Evolutionary conservation across 1,139 yeast genomes (phyloP).

Genomic region (Blastobotrys buckinghamii): DNA sequence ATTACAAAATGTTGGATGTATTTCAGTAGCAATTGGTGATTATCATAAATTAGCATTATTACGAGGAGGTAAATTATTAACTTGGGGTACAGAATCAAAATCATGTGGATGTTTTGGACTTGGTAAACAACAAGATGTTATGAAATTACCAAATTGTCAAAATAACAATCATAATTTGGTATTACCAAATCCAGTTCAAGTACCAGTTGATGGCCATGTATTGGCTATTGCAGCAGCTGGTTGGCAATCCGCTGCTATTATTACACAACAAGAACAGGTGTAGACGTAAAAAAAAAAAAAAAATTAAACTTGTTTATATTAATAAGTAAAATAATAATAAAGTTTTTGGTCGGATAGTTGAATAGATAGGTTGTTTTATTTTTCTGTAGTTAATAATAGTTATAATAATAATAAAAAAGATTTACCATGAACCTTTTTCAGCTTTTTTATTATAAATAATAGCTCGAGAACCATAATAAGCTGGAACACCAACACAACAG

Average conservation of each 20-base stretch:
- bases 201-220: slow-evolving; percentile 40
- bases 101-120: slow-evolving; percentile 68
- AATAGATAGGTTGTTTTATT: neutral
- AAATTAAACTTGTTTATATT: no score
- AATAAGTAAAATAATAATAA: neutral
- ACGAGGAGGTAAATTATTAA: slow-evolving; percentile 50
- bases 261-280: slow-evolving; percentile 24
- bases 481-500: slow-evolving; percentile 58
- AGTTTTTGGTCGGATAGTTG: no score
- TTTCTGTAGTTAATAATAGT: neutral
- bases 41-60: slow-evolving; percentile 64
- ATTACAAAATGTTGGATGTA: slow-evolving; percentile 48
- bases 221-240: slow-evolving; percentile 65
- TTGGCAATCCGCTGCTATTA: slow-evolving; percentile 69
- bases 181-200: slow-evolving; percentile 42
- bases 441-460: slow-evolving; percentile 16
- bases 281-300: no score
- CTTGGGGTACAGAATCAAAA: slow-evolving; percentile 67
- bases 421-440: slow-evolving; percentile 13
- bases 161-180: slow-evolving; percentile 37
- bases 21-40: slow-evolving; percentile 64
- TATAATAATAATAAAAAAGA: neutral
- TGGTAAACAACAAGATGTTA: slow-evolving; percentile 40
- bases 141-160: slow-evolving; percentile 25
- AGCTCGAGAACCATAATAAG: slow-evolving; percentile 77